Percentiles rank a stretch among this genome's conserved stretches.
Evolutionary conservation across 495 filamentous ascomycete species (phyloP).

Genomic region (Aspergillus sclerotiicarbonarius): DNA sequence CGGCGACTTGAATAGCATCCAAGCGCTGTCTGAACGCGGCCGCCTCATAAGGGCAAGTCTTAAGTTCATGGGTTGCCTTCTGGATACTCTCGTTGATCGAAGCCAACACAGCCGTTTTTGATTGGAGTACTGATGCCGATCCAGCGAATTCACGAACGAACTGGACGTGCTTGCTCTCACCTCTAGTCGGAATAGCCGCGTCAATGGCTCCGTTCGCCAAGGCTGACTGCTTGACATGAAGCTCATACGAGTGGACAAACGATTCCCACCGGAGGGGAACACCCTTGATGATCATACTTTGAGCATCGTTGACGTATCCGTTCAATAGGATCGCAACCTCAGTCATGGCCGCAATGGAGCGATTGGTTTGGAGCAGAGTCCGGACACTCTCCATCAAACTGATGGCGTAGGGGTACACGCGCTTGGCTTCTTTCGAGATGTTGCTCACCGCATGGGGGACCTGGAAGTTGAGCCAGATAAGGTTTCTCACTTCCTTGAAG

Average conservation of each 20-base stretch:
- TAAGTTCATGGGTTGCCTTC: conserved; percentile 77
- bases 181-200: conserved; percentile 51
- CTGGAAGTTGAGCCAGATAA: conserved; percentile 87
- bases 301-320: conserved; percentile 86
- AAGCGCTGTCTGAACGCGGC: conserved; percentile 75
- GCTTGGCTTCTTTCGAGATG: conserved; percentile 92
- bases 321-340: conserved; percentile 83
- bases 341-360: conserved; percentile 75
- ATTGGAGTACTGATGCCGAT: conserved; percentile 79
- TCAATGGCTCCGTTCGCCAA: conserved; percentile 59
- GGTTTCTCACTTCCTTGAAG: conserved; percentile 98
- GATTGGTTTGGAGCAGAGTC: conserved; percentile 81
- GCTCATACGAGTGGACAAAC: conserved; percentile 92
- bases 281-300: conserved; percentile 77
- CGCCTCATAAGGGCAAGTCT: conserved; percentile 76
- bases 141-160: conserved; percentile 91
- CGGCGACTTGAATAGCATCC: conserved; percentile 78
- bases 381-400: conserved; percentile 97
- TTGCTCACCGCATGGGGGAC: conserved; percentile 93
- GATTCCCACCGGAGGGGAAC: conserved; percentile 93
- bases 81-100: conserved; percentile 80
- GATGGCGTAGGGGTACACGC: conserved; percentile 95
- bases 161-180: conserved; percentile 90
- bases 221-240: conserved; percentile 75
- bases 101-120: conserved; percentile 73